Evolutionary conservation across 108 stramenopile species (phyloP).

Genomic region (Asterionellopsis glacialis): DNA sequence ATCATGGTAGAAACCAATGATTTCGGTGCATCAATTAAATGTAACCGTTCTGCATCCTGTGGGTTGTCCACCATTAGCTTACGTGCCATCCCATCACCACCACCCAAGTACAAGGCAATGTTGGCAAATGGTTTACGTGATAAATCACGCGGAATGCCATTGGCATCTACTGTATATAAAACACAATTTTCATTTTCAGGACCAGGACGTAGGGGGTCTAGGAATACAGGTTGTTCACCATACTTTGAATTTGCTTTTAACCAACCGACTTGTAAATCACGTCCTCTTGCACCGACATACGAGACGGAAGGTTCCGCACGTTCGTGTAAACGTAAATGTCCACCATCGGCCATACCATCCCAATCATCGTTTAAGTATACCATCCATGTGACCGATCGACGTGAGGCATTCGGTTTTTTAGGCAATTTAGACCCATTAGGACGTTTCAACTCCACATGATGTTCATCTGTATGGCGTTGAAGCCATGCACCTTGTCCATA

Average conservation of each 20-base stretch:
- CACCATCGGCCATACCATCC: not conserved
- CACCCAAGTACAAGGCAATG: conserved; percentile 4
- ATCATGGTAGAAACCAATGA: not conserved
- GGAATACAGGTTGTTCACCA: conserved; percentile 5
- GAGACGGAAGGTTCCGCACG: not conserved
- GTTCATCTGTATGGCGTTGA: conserved; percentile 7
- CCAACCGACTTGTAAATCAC: conserved; percentile 6
- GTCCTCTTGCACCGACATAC: not conserved
- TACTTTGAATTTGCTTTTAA: not conserved
- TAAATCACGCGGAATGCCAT: not conserved
- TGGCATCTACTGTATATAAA: not conserved
- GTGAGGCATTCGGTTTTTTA: conserved; percentile 1
- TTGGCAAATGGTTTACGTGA: conserved; percentile 4
- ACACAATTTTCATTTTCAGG: conserved; percentile 5
- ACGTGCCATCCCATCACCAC: conserved; percentile 3
- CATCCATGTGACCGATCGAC: conserved; percentile 3
- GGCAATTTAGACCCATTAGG: conserved; percentile 2
- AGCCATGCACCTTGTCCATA: conserved; percentile 3
- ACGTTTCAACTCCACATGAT: conserved; percentile 2
- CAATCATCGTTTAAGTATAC: conserved; percentile 8
- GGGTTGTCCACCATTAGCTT: conserved; percentile 3
- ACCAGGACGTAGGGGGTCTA: not conserved
- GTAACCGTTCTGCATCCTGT: conserved; percentile 6
- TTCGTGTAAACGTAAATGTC: conserved; percentile 2
- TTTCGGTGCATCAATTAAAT: conserved; percentile 11